Evolutionary conservation across 352 stramenopile species (phyloP).

Genomic region (Phytophthora meadii): DNA sequence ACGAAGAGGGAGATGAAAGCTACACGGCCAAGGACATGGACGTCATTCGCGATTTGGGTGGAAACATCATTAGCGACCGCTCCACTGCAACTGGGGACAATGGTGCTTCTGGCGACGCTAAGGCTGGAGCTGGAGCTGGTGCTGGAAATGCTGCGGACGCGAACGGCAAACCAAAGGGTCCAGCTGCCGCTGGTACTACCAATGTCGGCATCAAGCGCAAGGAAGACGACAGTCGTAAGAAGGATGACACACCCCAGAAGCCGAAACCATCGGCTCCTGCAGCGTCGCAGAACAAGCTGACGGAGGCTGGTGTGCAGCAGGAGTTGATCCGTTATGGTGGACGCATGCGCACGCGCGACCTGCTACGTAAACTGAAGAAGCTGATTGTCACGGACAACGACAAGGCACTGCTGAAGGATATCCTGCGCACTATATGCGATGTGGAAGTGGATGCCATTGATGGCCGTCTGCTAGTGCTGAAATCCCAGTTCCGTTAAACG

Average conservation of each 20-base stretch:
- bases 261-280: conserved; percentile 37
- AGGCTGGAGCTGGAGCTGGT: conserved; percentile 27
- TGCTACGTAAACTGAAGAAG: conserved; percentile 86
- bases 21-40: conserved; percentile 87
- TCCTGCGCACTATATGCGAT: conserved; percentile 88
- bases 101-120: conserved; percentile 31
- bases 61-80: conserved; percentile 81
- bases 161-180: conserved; percentile 32
- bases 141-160: conserved; percentile 35
- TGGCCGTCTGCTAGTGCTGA: conserved; percentile 81
- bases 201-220: conserved; percentile 59
- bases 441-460: conserved; percentile 88
- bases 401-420: conserved; percentile 86
- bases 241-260: conserved; percentile 62
- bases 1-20: conserved; percentile 65
- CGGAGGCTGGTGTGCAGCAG: conserved; percentile 83
- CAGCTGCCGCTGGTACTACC: conserved; percentile 19
- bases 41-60: conserved; percentile 79
- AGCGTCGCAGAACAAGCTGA: conserved; percentile 67
- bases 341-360: conserved; percentile 79
- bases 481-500: conserved; percentile 86
- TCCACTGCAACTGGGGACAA: conserved; percentile 32
- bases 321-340: conserved; percentile 85
- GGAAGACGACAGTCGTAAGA: conserved; percentile 43
- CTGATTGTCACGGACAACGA: conserved; percentile 83